Evolutionary conservation across 75 land plant species (phyloP).

Genomic region (Selaginella tamariscina): DNA sequence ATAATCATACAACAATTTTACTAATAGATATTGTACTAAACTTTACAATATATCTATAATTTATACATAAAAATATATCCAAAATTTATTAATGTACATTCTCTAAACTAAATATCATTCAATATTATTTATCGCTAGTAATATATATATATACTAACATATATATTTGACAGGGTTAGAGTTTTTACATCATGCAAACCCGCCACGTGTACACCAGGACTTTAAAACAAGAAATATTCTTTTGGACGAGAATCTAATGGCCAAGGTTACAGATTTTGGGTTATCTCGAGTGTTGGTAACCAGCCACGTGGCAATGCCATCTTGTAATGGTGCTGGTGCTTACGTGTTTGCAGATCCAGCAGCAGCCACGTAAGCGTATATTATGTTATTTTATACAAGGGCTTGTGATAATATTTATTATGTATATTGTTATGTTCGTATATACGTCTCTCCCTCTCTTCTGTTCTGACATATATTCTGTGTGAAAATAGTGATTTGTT

Average conservation of each 20-base stretch:
- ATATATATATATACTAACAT: neutral
- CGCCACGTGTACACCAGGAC: conserved; percentile 51
- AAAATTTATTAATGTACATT: neutral
- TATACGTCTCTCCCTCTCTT: no score
- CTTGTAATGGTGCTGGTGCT: conserved; percentile 9
- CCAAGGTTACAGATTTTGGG: conserved; percentile 79
- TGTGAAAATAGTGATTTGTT: conserved; percentile 19
- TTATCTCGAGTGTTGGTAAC: conserved; percentile 31
- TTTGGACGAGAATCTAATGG: conserved; percentile 60
- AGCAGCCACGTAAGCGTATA: no score
- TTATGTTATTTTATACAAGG: no score
- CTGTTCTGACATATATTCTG: no score
- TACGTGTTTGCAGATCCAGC: conserved; percentile 15
- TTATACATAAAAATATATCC: no score
- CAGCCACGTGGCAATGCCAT: neutral
- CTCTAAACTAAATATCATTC: no score
- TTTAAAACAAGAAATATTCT: conserved; percentile 75
- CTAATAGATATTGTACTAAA: no score
- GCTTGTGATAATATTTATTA: no score
- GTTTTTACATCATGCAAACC: conserved; percentile 44
- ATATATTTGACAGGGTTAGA: conserved; percentile 39
- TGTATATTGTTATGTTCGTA: no score
- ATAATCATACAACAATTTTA: no score
- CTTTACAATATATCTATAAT: no score
- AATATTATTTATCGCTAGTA: no score